These are phyloP conservation scores for Penicillium cataractarum DNA, from an alignment of 495 filamentous ascomycete genomes.

Conservation along the genomic window DNA sequence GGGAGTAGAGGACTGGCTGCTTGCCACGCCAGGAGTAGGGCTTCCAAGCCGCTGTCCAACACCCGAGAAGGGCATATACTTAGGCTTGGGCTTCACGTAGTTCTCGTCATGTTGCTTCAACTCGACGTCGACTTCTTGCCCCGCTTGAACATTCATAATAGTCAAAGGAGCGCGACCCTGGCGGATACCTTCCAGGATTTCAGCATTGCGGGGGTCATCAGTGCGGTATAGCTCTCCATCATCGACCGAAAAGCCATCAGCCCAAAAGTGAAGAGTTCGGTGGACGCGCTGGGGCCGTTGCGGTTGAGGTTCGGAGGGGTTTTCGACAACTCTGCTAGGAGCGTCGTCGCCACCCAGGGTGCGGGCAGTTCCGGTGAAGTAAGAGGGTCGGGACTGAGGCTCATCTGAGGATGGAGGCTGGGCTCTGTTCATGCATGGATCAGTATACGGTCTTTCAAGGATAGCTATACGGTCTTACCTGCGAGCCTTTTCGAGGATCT, in stretches of 20 bases:
- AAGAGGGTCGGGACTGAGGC: conserved; percentile 52
- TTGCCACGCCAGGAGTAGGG: conserved; percentile 70
- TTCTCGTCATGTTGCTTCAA: conserved; percentile 85
- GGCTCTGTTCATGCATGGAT: conserved; percentile 48
- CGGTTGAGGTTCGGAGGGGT: conserved; percentile 53
- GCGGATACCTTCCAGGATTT: conserved; percentile 81
- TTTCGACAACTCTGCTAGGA: conserved; percentile 71
- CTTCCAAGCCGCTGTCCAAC: conserved; percentile 87
- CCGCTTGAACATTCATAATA: conserved; percentile 83
- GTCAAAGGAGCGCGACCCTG: conserved; percentile 83
- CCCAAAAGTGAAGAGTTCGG: conserved; percentile 86
- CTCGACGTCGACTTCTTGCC: conserved; percentile 89
- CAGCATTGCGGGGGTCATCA: conserved; percentile 83
- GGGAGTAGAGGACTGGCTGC: conserved; percentile 41
- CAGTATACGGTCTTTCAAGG: background rate
- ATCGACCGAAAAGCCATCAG: conserved; percentile 92
- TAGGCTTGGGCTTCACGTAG: conserved; percentile 78
- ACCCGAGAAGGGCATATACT: conserved; percentile 85
- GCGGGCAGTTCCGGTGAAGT: conserved; percentile 80
- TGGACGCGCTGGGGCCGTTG: conserved; percentile 56
- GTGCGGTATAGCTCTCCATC: conserved; percentile 89
- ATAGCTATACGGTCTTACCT: conserved; percentile 53
- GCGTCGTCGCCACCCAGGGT: conserved; percentile 90
- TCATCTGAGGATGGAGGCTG: conserved; percentile 61
- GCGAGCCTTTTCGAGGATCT: conserved; percentile 82